Conservation (phyloP, 2,329 filamentous ascomycete species). For the Diaporthe ilicicola region DNA sequence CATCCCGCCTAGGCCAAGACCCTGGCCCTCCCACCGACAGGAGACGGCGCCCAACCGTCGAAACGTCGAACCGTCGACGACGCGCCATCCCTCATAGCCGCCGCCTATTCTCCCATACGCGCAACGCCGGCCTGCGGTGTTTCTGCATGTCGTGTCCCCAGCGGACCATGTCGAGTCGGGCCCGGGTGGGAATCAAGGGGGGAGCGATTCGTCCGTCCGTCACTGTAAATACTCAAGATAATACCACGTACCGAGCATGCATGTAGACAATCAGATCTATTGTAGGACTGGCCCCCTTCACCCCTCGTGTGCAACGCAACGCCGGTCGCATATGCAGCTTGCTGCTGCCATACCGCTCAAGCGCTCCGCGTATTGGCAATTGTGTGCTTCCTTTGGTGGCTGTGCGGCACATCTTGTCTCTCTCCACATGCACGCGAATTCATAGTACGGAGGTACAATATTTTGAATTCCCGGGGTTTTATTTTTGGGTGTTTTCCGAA, state of each 20-base stretch:
- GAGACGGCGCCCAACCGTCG: constrained; percentile 1
- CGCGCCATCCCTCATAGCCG: neutral
- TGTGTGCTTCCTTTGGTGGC: neutral
- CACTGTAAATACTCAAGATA: neutral
- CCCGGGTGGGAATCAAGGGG: neutral
- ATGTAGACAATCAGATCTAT: neutral
- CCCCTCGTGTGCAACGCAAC: constrained; percentile 2
- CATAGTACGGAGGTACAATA: neutral
- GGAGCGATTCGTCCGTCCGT: neutral
- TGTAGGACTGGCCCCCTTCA: constrained; percentile 10
- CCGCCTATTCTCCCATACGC: constrained; percentile 1
- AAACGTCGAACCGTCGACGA: neutral
- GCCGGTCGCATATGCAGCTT: constrained; percentile 4
- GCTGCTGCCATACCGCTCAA: constrained; percentile 19
- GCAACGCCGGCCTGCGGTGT: neutral
- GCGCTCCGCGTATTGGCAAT: constrained; percentile 12
- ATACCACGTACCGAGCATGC: neutral
- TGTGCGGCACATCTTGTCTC: constrained; percentile 1
- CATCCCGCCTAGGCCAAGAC: constrained; percentile 14
- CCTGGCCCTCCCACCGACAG: constrained; percentile 16
- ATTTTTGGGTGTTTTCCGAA: constrained; percentile 12
- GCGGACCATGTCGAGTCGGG: neutral
- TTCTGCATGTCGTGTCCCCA: neutral
- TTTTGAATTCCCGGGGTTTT: neutral
- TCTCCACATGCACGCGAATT: neutral